Percentiles rank a stretch among this genome's conserved stretches.
phyloP scores from a whole-genome alignment of 2,329 filamentous ascomycete genomes.

The Tolypocladium ophioglossoides region DNA sequence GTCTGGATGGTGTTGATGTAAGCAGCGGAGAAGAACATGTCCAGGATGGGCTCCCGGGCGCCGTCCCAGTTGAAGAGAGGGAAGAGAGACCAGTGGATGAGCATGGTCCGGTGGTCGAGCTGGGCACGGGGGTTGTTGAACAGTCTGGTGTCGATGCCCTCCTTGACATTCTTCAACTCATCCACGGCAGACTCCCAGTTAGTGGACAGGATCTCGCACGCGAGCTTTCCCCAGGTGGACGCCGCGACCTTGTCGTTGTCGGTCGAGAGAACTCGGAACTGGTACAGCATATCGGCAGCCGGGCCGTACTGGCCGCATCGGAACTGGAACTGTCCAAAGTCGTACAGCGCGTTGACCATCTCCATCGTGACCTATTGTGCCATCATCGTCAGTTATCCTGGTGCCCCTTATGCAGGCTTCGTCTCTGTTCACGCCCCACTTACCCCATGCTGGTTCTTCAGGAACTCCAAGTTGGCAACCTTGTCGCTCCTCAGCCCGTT shows the following conservation, averaged over 20 bases:
- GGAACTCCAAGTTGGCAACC: conserved; percentile 94
- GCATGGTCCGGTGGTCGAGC: conserved; percentile 91
- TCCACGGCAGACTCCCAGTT: conserved; percentile 94
- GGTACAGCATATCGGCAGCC: conserved; percentile 87
- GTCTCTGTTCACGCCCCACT: conserved; percentile 18
- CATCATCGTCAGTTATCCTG: conserved; percentile 1
- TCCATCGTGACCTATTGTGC: conserved; percentile 64
- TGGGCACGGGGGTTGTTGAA: conserved; percentile 95
- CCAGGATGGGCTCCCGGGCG: conserved; percentile 81
- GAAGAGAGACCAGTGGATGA: conserved; percentile 98
- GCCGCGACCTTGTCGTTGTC: conserved; percentile 96
- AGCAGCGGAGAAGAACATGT: conserved; percentile 91
- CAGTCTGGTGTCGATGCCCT: conserved; percentile 85
- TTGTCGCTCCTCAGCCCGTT: conserved; percentile 91
- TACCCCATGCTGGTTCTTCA: conserved; percentile 92
- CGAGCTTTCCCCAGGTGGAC: conserved; percentile 96
- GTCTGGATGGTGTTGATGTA: conserved; percentile 99
- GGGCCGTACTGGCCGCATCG: conserved; percentile 89
- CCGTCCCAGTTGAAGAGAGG: conserved; percentile 97
- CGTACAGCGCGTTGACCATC: conserved; percentile 92
- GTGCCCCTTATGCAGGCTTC: neutral
- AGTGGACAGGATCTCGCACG: conserved; percentile 85
- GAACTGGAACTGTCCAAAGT: conserved; percentile 96
- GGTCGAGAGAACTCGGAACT: conserved; percentile 95
- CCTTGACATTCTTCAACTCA: conserved; percentile 82